A percentile compares a stretch with the other conserved stretches of the same genome.
Conservation (phyloP, 768 basidiomycete species). For the Trametes villosa region DNA sequence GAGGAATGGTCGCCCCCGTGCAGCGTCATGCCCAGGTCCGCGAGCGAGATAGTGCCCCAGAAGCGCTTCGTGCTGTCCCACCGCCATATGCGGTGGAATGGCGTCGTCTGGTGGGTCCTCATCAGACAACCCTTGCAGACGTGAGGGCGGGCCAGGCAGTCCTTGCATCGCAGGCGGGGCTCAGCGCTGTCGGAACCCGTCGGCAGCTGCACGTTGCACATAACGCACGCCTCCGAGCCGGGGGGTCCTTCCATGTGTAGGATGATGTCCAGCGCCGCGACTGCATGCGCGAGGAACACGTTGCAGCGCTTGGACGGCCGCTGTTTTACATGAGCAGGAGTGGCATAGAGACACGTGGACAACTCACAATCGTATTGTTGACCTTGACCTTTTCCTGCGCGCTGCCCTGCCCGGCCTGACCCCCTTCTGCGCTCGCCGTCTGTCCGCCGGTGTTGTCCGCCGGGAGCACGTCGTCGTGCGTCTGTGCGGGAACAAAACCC, state of each 20-base stretch:
- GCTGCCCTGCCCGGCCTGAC: too few species aligned
- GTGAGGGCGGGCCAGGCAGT: background rate
- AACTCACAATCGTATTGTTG: background rate
- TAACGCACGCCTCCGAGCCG: background rate
- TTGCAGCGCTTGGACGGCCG: background rate
- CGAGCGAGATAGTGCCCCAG: background rate
- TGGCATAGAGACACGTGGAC: background rate
- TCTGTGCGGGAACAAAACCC: too few species aligned
- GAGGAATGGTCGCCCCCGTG: background rate
- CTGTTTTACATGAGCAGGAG: background rate
- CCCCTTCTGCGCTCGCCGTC: too few species aligned
- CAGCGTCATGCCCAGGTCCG: background rate
- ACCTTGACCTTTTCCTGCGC: background rate
- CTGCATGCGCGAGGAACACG: background rate
- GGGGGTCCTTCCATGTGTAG: background rate
- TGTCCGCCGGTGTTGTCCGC: too few species aligned
- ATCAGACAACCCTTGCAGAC: background rate
- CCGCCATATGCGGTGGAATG: background rate
- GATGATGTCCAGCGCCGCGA: background rate
- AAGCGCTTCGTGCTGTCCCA: background rate
- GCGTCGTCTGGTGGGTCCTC: background rate
- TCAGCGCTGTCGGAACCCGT: background rate
- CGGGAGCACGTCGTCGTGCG: too few species aligned
- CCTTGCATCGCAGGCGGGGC: background rate
- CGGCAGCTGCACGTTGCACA: background rate